Evolutionary conservation across 176 grass and related monocot genomes (phyloP).

Genomic region (Avena eriantha): DNA sequence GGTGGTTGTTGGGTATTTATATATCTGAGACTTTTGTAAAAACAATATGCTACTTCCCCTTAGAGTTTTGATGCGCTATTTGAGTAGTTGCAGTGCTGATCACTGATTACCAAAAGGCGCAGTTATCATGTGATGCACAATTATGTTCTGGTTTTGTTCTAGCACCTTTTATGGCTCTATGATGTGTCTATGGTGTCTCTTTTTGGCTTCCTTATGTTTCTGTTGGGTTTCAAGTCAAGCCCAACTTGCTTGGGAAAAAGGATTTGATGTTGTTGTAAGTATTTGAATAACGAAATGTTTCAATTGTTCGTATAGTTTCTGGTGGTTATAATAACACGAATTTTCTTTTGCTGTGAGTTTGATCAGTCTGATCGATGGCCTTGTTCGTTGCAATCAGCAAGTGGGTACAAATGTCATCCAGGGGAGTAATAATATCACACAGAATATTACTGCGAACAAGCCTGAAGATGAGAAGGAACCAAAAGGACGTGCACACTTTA

Average conservation of each 20-base stretch:
- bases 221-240: too few species aligned
- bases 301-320: conserved; percentile 17
- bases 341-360: conserved; percentile 31
- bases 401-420: conserved; percentile 26
- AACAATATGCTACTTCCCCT: background rate
- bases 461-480: conserved; percentile 45
- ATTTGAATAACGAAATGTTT: conserved; percentile 27
- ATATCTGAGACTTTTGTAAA: background rate
- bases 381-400: conserved; percentile 85
- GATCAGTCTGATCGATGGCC: conserved; percentile 73
- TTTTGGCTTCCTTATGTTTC: too few species aligned
- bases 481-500: conserved; percentile 50
- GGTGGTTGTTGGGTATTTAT: conserved; percentile 11
- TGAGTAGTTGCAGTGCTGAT: background rate
- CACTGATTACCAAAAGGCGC: background rate
- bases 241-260: too few species aligned
- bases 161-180: conserved; percentile 4
- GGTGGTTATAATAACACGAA: background rate
- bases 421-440: conserved; percentile 42
- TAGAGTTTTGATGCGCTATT: conserved; percentile 19
- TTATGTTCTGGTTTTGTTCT: background rate
- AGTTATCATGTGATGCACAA: conserved; percentile 3
- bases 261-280: background rate
- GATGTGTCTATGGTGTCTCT: background rate
- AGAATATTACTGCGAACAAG: conserved; percentile 54